Evolutionary conservation across 768 basidiomycete species (phyloP), one percentile per base, ranked within the genome.

Genomic region (Tulasnella sp.): DNA sequence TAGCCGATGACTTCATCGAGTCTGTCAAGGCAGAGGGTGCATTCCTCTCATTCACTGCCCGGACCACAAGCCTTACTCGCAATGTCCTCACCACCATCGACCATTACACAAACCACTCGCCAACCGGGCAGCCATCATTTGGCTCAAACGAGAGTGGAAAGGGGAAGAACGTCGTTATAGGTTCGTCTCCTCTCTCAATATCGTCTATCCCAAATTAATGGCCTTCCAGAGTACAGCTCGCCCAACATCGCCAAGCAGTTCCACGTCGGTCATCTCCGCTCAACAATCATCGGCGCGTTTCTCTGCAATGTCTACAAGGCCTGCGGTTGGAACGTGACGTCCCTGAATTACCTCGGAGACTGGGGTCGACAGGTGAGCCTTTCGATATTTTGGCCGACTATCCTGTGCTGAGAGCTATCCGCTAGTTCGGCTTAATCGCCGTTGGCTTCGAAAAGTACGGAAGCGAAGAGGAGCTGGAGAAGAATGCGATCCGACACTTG

Each of bases 201-300:
- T 5, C 22, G 1, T 7, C 4, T 7, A 63, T 35, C 40, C 36
- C 29, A 71, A 22, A 34, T 26, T 69, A 29, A 41, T 40, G 44
- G 6, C 14, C 65, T n/a, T 40, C 32, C 80, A 77, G 96, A 98
- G 80, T 98, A 92, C 80, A 97, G 94, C 1, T 93, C 92, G 1
- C 95, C 95, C 17, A 98, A 99, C 78, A 98, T 98, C 76, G 96
- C 96, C 22, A 99, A 99, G 79, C 90, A 90, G 5, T 98, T 98
- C 87, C 96, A 99, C 76, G 95, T 97, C 68, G 97, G 96, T 16
- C 96, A 98, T 80, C 82, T 98, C 73, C 87, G 96, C 42, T 95
- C 93, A 69, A 99, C 96, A n/a, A 99, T 99, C 79, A 96, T 98
- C 78, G 96, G 96, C n/a, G 90, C 92, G 0, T 97, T 97, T 83